Evolutionary conservation across 2,329 filamentous ascomycete species (phyloP), one percentile per base, ranked within the genome.

Genomic region (Juglanconis sp.): DNA sequence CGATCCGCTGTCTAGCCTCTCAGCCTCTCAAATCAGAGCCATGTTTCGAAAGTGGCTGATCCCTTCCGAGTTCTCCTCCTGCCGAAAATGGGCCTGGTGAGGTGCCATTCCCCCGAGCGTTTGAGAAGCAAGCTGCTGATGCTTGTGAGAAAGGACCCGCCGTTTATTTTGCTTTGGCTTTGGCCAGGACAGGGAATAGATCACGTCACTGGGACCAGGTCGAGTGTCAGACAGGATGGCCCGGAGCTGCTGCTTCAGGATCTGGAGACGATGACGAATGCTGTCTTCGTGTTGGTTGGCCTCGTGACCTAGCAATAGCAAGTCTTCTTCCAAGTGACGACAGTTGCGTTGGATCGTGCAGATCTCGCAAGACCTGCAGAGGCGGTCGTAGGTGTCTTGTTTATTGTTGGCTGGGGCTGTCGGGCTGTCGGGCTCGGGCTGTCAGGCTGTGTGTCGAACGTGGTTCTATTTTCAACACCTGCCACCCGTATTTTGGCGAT

Each of bases 151-250:
- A 57, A 50, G 54, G 59, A 35, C 34, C 38, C 44, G 34, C 32
- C 13, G 10, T 36, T 36, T 31, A 30, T 11, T 42, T 34, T 50
- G 49, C 30, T 50, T 49, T 30, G 59, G 53, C 32, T 49, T 30
- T 38, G 24, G 24, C 24, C 24, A 24, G 2, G 24, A 24, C 24
- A 24, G 24, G 24, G 24, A 24, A 24, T 24, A 24, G 40, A 57
- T 61, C 59, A 61, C 54, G 59, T 61, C 59, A 61, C 59, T 48
- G 48, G 51, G 54, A 38, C 51, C 32, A 24, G 44, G 10, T 57
- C 54, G 42, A 48, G 35, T 44, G 53, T 32, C 38, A 48, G 44
- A 35, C 17, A 36, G 13, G 42, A 6, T 52, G 15, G 9, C n/a
- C 42, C 24, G 42, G 40, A 32, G 24, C 24, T 24, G 24, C 24